A percentile compares a stretch with the other conserved stretches of the same genome.
These are phyloP conservation scores for Oenanthe sinensis DNA, from an alignment of 129 eudicot species.

Conservation along the genomic window DNA sequence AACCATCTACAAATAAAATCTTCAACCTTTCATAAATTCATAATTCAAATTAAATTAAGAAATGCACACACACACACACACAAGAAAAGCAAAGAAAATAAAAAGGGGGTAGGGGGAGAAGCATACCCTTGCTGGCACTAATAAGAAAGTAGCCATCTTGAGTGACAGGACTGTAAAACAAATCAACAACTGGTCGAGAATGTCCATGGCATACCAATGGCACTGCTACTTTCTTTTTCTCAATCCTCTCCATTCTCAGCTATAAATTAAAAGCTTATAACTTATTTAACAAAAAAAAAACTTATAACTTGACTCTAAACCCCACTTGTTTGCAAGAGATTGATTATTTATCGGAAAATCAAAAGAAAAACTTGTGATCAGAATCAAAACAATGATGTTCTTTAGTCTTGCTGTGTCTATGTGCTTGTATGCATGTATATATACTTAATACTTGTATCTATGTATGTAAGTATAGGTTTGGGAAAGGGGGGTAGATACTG, in stretches of 20 bases:
- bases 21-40: neutral
- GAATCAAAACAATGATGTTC: neutral
- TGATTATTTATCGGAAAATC: neutral
- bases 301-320: too few species aligned
- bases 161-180: conserved; percentile 59
- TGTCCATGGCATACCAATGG: conserved; percentile 71
- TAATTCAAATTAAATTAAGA: neutral
- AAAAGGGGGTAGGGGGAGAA: neutral
- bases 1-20: neutral
- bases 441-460: neutral
- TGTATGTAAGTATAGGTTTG: neutral
- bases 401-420: neutral
- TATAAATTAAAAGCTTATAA: neutral
- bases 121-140: conserved; percentile 70
- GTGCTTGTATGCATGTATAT: neutral
- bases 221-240: conserved; percentile 54
- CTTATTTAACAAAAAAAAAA: too few species aligned
- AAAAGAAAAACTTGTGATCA: neutral
- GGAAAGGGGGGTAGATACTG: neutral
- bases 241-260: conserved; percentile 44
- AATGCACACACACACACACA: neutral
- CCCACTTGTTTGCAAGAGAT: neutral
- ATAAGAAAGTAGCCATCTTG: conserved; percentile 63
- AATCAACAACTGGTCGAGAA: conserved; percentile 73
- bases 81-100: neutral